Conservation (phyloP, 208 protist genomes). For the Naegleria lovaniensis region DNA sequence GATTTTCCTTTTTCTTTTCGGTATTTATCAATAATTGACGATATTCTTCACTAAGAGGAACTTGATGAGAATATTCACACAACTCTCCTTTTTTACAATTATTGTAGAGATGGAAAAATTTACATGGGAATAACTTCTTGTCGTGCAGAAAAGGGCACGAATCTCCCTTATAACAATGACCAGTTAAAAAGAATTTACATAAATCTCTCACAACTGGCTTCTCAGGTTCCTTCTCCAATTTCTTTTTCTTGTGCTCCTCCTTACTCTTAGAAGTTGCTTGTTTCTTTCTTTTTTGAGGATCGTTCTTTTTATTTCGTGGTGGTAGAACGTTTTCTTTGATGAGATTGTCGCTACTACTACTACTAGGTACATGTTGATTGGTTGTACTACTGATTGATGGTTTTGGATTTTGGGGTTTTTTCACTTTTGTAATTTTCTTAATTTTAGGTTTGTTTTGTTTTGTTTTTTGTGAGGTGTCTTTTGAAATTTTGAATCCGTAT, state of each 20-base stretch:
- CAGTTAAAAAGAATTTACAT: conserved; percentile 32
- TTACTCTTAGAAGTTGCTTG: background rate
- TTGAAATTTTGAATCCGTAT: too few species aligned
- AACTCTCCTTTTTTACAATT: conserved; percentile 89
- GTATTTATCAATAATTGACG: background rate
- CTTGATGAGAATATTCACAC: conserved; percentile 87
- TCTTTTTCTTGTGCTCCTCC: background rate
- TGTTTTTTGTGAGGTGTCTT: too few species aligned
- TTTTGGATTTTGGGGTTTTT: too few species aligned
- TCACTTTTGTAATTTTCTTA: too few species aligned
- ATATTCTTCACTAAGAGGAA: background rate
- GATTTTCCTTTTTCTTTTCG: background rate
- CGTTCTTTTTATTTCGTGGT: background rate
- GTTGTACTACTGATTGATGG: too few species aligned
- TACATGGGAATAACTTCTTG: conserved; percentile 75
- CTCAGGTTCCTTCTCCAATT: background rate
- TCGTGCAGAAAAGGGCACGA: conserved; percentile 35
- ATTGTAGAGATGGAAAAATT: conserved; percentile 85
- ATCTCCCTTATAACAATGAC: conserved; percentile 32
- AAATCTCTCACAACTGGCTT: background rate
- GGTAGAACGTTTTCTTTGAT: background rate
- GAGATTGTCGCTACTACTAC: too few species aligned
- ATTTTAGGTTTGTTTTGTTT: too few species aligned
- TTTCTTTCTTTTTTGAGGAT: background rate
- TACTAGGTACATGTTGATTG: too few species aligned